Percentiles rank a stretch among this genome's conserved stretches.
phyloP scores from a whole-genome alignment of 495 filamentous ascomycete genomes.

The Daldinia grandis region DNA sequence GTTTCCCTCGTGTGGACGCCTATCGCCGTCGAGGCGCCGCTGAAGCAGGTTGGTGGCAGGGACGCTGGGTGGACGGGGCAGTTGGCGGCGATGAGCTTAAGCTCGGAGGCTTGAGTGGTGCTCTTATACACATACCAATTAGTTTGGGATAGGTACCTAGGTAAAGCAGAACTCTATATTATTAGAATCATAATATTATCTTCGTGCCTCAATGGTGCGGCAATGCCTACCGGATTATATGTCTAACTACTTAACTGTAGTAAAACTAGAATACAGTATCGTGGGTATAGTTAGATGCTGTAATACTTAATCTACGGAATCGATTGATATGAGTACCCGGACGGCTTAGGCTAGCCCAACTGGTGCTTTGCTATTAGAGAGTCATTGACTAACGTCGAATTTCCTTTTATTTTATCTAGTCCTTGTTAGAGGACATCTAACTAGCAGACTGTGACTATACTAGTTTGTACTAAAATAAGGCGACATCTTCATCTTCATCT shows the following conservation, averaged over 20 bases:
- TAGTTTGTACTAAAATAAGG: not conserved
- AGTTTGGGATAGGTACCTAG: no score
- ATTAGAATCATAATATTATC: not conserved
- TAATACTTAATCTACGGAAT: not conserved
- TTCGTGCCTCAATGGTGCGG: not conserved
- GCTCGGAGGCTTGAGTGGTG: constrained; percentile 32
- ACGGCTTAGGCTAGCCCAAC: not conserved
- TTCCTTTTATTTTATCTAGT: not conserved
- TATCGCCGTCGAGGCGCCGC: constrained; percentile 60
- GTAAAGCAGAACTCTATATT: no score
- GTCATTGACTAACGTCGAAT: not conserved
- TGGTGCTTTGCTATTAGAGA: not conserved
- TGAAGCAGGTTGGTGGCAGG: constrained; percentile 52
- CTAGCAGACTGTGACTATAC: not conserved
- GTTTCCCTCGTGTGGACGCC: constrained; percentile 53
- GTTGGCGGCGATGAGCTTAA: constrained; percentile 42
- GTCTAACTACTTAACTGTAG: no score
- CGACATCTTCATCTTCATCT: not conserved
- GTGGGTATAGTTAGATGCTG: not conserved
- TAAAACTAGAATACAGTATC: no score
- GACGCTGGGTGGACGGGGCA: constrained; percentile 37
- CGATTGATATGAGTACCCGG: not conserved
- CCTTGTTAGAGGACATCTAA: not conserved
- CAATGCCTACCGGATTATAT: no score
- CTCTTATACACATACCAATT: not conserved